phyloP scores from a whole-genome alignment of 176 grass and related monocot genomes.

The Ananas comosus region DNA sequence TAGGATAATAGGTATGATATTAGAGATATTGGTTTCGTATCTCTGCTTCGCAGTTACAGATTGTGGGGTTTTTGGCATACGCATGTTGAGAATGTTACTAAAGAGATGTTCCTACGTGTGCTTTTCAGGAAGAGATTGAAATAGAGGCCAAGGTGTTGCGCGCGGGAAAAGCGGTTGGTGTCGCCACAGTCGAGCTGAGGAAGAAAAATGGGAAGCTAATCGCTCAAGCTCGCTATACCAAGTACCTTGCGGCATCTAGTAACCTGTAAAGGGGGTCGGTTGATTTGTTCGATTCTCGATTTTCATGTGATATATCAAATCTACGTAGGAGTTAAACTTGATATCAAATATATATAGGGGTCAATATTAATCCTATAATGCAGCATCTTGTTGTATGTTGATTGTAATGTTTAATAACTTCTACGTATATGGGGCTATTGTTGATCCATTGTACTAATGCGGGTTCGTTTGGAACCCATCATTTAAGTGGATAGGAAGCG shows the following conservation, averaged over 20 bases:
- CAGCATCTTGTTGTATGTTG: too few species aligned
- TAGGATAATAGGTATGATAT: not conserved
- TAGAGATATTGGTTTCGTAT: too few species aligned
- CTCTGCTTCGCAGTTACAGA: not conserved
- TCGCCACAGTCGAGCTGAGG: slow-evolving; percentile 62
- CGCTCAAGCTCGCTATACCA: slow-evolving; percentile 82
- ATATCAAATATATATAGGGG: too few species aligned
- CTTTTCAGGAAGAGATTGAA: slow-evolving; percentile 77
- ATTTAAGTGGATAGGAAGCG: too few species aligned
- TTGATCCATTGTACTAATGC: too few species aligned
- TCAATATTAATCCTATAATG: too few species aligned
- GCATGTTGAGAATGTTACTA: not conserved
- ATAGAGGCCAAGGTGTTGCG: slow-evolving; percentile 82
- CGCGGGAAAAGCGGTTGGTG: slow-evolving; percentile 70
- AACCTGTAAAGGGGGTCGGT: slow-evolving; percentile 36
- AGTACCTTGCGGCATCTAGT: slow-evolving; percentile 66
- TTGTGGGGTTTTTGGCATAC: not conserved
- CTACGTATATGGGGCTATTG: too few species aligned
- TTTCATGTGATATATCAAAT: too few species aligned
- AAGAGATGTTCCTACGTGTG: slow-evolving; percentile 5
- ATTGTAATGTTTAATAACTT: too few species aligned
- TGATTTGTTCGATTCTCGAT: not conserved
- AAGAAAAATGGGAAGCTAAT: slow-evolving; percentile 82
- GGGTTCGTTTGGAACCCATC: too few species aligned
- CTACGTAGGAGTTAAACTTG: too few species aligned